Evolutionary conservation across 192 early-diverging fungal species (phyloP), one percentile per base, ranked within the genome.

Genomic region (Spizellomyces sp.): DNA sequence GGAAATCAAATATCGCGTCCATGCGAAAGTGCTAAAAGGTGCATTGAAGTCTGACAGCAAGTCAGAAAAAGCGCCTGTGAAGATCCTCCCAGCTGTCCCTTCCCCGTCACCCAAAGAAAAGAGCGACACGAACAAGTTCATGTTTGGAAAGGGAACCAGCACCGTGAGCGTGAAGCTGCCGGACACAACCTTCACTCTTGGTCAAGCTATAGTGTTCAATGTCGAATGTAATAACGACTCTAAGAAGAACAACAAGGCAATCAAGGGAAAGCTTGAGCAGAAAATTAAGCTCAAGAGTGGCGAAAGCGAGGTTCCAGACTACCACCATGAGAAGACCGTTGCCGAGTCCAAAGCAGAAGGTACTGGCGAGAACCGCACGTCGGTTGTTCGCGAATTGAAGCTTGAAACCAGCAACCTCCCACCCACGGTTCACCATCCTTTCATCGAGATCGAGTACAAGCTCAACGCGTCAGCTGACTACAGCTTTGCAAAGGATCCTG

Each of bases 101-200:
- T 0, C n/a, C 59, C 15, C n/a, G 22, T n/a, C 22, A 1, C 17
- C 59, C 10, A 19, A n/a, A 19, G 15, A 61, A 22, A 22, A 14
- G 22, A 61, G 59, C 59, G 36, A 61, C 59, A 61, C 59, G 12
- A 61, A 61, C 59, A 61, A 61, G 22, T 61, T 61, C 22, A 12
- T 61, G 15, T 22, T 61, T 27, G 59, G 59, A 15, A 61, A 61
- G 22, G 59, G 59, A 12, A 22, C 15, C 17, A 22, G 17, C 59
- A 61, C 59, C 1, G 36, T 61, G 10, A 14, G 10, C 12, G 59
- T 61, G 10, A 36, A 12, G 17, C 36, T 17, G 12, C 59, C 59
- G 14, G 12, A n/a, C 17, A n/a, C 10, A 15, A 27, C 59, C 27
- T 61, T 61, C 22, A 15, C 12, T 17, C 59, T 61, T 36, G 59